Evolutionary conservation across 2,329 filamentous ascomycete species (phyloP), one percentile per base, ranked within the genome.

Genomic region (Xylariomycetidae sp.): DNA sequence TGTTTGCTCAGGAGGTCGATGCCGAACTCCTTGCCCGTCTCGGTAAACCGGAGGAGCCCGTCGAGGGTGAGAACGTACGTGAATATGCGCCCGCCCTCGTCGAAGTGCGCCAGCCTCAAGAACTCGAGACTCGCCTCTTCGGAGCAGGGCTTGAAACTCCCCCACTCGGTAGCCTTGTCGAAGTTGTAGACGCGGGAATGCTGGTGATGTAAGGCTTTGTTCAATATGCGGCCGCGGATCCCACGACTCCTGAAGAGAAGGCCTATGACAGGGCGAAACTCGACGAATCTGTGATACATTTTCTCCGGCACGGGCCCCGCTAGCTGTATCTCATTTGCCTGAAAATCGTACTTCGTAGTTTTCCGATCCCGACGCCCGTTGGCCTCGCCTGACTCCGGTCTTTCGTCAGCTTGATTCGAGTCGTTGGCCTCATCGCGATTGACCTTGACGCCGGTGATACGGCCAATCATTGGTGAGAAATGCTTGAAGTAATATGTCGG

Each of bases 1-100:
- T 97, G 90, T 58, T 97, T 97, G 59, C 82, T 88, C 50, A 97
- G 64, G 58, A 96, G 69, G 62, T 96, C 90, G 50, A 97, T 88
- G 33, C 89, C 88, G 39, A 96, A 96, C 51, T 96, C 89, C 50
- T 92, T 92, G 18, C 90, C 90, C 0, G 90, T 97, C 60, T 96
- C 90, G 1, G 90, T 96, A 62, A 96, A 96, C 28, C 88, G 82
- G 54, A 94, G 76, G 33, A 90, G 71, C 5, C 83, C 85, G 53
- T 97, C 90, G 6, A 96, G 72, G 0, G 88, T 94, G 15, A 97
- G 67, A 16, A 96, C 82, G 49, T 96, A 97, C 15, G 90, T 97
- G 54, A 92, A 96, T 36, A 94, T 78, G 10, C 88, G 80, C 2
- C 85, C 84, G 13, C 88, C 89, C 49, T 92, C 77, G 51, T 90